Base-by-base conservation (phyloP, 306 rosid species). In the Lithocarpus polystachyus region DNA sequence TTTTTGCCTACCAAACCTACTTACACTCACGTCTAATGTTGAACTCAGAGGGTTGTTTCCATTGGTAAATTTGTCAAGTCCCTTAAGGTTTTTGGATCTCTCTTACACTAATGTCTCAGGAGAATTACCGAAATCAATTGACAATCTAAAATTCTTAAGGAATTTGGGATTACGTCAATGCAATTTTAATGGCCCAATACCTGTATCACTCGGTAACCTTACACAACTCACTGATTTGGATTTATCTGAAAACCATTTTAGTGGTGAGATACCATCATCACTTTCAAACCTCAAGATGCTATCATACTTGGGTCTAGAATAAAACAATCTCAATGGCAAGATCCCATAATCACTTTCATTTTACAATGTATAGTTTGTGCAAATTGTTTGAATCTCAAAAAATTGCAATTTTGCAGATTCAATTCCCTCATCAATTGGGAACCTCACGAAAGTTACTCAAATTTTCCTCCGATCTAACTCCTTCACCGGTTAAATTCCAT, bases 401-500 rank as follows among this genome's bases (percentile, higher is more conserved):
- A 35, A 0, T 0, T 74, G 68, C 37, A 24, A 61, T 0, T 71
- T 78, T 22, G 9, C 7, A 3, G 71, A 65, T 23, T 12, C 26
- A 5, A 22, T 73, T 68, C 76, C 76, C 28, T 2, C 10, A 15
- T 76, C 76, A 1, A 26, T 82, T 2, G 74, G 77, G 57, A 85
- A 76, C 57, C 73, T 82, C 23, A 75, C 80, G 37, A 56, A 77
- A 31, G 43, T 80, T 1, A 71, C 40, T 23, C 0, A 0, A 1
- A 55, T 84, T 24, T 1, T 0, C 56, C 83, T 79, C 1, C 0
- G 13, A 5, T 0, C 0, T 4, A 83, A 83, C 26, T 35, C 71
- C 1, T 1, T 79, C 64, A 13, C 5, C 5, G 83, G 81, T 69
- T 62, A 74, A 65, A 75, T 83, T 3, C 67, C 82, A 43, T 52